phyloP scores from a whole-genome alignment of 192 early-diverging fungal genomes.

The Thoreauomyces humboldtii region DNA sequence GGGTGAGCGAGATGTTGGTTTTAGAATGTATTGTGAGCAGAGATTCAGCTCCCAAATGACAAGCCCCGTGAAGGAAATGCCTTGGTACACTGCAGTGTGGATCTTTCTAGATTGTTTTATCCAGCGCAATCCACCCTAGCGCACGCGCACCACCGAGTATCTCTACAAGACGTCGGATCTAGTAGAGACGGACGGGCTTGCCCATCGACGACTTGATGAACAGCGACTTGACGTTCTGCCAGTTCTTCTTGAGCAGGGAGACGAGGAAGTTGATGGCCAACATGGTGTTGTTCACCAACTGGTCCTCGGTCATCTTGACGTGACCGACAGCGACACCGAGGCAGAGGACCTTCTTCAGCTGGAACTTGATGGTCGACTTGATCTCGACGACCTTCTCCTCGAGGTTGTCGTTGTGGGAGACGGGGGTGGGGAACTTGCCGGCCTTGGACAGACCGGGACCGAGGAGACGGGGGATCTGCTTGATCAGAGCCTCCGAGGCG shows the following conservation, averaged over 20 bases:
- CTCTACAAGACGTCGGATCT: not conserved
- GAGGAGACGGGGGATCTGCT: conserved; percentile 98
- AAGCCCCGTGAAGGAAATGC: conserved; percentile 6
- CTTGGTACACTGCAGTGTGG: conserved; percentile 26
- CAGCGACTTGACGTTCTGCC: conserved; percentile 98
- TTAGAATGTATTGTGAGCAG: too few relatives aligned
- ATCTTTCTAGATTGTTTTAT: not conserved
- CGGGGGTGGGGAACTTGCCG: conserved; percentile 97
- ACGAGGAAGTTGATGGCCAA: conserved; percentile 98
- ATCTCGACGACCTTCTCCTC: conserved; percentile 87
- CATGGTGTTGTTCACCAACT: conserved; percentile 95
- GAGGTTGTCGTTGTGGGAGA: conserved; percentile 84
- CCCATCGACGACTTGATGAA: conserved; percentile 98
- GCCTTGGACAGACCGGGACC: conserved; percentile 98
- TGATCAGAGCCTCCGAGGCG: conserved; percentile 95
- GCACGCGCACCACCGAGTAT: not conserved
- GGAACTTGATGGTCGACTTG: conserved; percentile 99
- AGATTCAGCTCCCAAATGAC: conserved; percentile 35
- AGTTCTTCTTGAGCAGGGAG: conserved; percentile 97
- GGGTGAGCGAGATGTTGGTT: too few relatives aligned
- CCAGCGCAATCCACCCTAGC: conserved; percentile 18
- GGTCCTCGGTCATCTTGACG: conserved; percentile 91
- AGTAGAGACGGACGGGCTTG: conserved; percentile 56
- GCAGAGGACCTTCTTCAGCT: conserved; percentile 98
- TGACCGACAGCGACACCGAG: conserved; percentile 95